Conservation (phyloP, 768 basidiomycete genomes). For the Phylloporus sp. region DNA sequence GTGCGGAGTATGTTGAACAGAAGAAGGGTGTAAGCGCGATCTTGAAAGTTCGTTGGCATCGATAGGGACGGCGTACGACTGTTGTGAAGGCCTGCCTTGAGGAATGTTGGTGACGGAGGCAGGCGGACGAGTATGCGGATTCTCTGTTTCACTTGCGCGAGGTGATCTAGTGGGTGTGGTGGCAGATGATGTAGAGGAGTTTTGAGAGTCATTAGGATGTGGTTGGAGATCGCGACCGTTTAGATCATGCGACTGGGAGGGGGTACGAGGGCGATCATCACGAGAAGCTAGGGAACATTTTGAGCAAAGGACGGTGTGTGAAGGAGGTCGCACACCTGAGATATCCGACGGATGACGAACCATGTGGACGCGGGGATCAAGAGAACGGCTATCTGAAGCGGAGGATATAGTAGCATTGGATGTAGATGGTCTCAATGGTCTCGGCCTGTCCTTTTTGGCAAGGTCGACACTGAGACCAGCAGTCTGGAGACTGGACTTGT, state of each 20-base stretch:
- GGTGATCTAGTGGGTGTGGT: constrained; percentile 26
- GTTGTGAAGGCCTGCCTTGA: constrained; percentile 9
- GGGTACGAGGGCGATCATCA: constrained; percentile 21
- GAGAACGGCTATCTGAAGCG: constrained; percentile 11
- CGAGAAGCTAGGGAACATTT: constrained; percentile 5
- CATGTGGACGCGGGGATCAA: constrained; percentile 26
- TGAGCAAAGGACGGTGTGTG: neutral
- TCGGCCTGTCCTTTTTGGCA: constrained; percentile 26
- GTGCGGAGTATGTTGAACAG: constrained; percentile 18
- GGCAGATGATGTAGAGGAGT: constrained; percentile 4
- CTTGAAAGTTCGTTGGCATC: neutral
- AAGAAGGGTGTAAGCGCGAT: constrained; percentile 9
- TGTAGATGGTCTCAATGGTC: constrained; percentile 14
- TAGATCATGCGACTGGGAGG: constrained; percentile 15
- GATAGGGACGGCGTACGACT: neutral
- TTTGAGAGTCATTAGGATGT: neutral
- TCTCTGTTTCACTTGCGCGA: constrained; percentile 16
- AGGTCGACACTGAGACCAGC: constrained; percentile 39
- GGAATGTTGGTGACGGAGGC: constrained; percentile 5
- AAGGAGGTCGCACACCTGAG: constrained; percentile 25
- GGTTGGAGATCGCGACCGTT: constrained; percentile 6
- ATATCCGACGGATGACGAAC: constrained; percentile 31
- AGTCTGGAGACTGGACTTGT: constrained; percentile 33
- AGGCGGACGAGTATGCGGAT: neutral
- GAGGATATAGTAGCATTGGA: constrained; percentile 24